Base-by-base conservation (phyloP, 306 rosid species). In the Cucurbita argyrosperma region DNA sequence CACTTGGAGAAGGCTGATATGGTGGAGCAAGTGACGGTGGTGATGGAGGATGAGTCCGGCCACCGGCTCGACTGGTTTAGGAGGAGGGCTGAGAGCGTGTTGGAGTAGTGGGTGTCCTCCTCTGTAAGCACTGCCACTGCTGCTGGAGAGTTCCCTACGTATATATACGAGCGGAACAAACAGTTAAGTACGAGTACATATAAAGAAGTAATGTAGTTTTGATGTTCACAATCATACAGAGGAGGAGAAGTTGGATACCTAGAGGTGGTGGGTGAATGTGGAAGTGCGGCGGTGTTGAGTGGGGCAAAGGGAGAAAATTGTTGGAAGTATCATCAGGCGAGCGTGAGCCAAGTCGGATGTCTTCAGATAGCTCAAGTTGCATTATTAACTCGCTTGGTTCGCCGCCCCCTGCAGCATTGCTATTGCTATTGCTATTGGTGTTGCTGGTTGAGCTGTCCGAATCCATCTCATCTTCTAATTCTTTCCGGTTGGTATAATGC, bases 281-380 rank as follows among this genome's bases (percentile, higher is more conserved):
- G 19, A 87, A 4, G 7, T 4, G 80, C 54, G 84, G 82, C 0
- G 76, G 82, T 35, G 60, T 81, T 0, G 71, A 39, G 13, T 82
- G 92, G 9, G 76, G 77, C 75, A 88, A 84, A 0, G 88, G 85
- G 10, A 86, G 43, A 81, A 90, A 46, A 39, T 88, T 88, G 47
- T 91, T 90, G 0, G 97, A 90, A 0, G 85, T 92, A 40, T 90
- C 97, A 7, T 90, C 92, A 0, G 97, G 97, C 49, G 49, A 45
- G 49, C 4, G 4, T 11, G 98, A 94, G 7, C 97, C 96, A 0
- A 94, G 82, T 16, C 92, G 84, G 30, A 91, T 94, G 16, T 91
- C 96, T 70, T 94, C 96, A 0, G 94, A 81, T 90, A 88, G 86
- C 61, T 94, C 97, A 2, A 91, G 43, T 54, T 89, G 97, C 95